Conservation (phyloP, 169 alveolate species). For the Cystoisospora suis region DNA sequence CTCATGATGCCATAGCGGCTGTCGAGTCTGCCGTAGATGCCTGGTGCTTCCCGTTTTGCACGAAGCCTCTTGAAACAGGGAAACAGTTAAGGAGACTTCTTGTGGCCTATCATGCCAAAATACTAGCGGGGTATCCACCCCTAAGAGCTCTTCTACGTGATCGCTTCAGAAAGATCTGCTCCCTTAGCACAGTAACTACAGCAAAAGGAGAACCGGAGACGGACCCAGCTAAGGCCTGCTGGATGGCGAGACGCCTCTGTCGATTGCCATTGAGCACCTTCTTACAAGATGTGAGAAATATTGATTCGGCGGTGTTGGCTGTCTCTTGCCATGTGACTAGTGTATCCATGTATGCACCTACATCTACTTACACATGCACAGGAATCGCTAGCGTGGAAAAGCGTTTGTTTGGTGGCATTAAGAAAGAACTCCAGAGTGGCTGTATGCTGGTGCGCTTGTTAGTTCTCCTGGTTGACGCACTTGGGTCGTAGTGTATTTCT, state of each 20-base stretch:
- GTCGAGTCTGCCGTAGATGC: conserved; percentile 28
- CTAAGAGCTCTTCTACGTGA: conserved; percentile 12
- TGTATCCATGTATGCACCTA: too few relatives aligned
- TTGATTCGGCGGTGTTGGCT: too few relatives aligned
- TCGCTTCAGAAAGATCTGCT: not conserved
- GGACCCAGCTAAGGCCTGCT: conserved; percentile 57
- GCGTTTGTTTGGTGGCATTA: too few relatives aligned
- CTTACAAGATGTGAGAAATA: not conserved
- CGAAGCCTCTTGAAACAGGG: conserved; percentile 28
- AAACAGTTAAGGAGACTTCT: conserved; percentile 14
- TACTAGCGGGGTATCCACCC: not conserved
- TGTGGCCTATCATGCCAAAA: conserved; percentile 16
- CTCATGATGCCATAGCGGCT: not conserved
- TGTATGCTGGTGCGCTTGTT: too few relatives aligned
- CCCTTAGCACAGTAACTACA: conserved; percentile 24
- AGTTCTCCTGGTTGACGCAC: too few relatives aligned
- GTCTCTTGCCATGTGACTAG: too few relatives aligned
- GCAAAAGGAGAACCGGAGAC: conserved; percentile 39
- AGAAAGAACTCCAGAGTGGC: too few relatives aligned
- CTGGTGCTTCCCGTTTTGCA: conserved; percentile 15
- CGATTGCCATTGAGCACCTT: not conserved
- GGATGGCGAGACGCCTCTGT: conserved; percentile 50
- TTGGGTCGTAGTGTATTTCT: too few relatives aligned
- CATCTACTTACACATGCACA: not conserved
- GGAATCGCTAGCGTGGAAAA: too few relatives aligned